Evolutionary conservation across 768 basidiomycete genomes (phyloP).

Genomic region (Auricularia sp.): DNA sequence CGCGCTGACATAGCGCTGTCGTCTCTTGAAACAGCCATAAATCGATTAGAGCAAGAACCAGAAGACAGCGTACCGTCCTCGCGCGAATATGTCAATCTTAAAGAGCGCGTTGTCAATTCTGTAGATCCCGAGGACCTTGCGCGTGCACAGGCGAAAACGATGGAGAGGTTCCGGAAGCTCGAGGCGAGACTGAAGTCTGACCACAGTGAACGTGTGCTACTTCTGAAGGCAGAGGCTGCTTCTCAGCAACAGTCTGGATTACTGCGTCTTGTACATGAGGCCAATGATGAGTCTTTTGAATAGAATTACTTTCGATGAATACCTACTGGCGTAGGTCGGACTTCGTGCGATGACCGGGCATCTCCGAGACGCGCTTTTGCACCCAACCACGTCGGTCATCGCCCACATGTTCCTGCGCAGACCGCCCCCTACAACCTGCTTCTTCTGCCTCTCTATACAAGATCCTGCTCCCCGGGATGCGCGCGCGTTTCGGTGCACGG

Average conservation of each 20-base stretch:
- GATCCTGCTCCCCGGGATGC: conserved; percentile 5
- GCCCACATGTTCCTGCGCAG: background rate
- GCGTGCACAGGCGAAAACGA: background rate
- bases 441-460: conserved; percentile 12
- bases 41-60: background rate
- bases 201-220: background rate
- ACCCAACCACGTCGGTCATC: background rate
- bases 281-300: background rate
- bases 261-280: background rate
- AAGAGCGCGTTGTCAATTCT: background rate
- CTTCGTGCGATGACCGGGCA: no score
- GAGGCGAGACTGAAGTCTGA: background rate
- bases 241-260: background rate
- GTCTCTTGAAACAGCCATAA: conserved; percentile 29
- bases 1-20: conserved; percentile 42
- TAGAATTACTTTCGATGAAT: background rate
- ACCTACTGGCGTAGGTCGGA: background rate
- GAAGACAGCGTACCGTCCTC: background rate
- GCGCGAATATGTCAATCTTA: background rate
- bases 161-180: background rate
- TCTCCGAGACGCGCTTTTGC: background rate
- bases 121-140: background rate
- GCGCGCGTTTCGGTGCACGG: conserved; percentile 10
- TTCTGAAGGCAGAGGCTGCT: background rate
- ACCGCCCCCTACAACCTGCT: conserved; percentile 8